These are phyloP conservation scores for Parafenestella ontariensis DNA, from an alignment of 2,329 filamentous ascomycete genomes.

Conservation along the genomic window DNA sequence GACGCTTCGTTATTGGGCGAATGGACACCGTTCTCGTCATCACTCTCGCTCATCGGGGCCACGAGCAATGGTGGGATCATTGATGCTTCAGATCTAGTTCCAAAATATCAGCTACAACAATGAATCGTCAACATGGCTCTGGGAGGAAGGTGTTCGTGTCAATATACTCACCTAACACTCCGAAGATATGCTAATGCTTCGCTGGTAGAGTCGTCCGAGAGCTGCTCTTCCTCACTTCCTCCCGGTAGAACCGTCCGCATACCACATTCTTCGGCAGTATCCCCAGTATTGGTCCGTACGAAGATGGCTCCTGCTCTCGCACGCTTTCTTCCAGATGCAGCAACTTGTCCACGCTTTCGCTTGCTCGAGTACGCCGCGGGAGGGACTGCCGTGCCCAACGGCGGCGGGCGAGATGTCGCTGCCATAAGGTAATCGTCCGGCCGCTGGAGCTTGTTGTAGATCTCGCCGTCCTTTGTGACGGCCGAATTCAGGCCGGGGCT, in stretches of 20 bases:
- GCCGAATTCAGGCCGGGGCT: conserved; percentile 34
- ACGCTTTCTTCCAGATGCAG: conserved; percentile 23
- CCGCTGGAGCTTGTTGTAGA: conserved; percentile 48
- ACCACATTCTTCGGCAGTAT: conserved; percentile 25
- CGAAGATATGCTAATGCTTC: conserved; percentile 46
- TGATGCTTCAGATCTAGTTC: conserved; percentile 73
- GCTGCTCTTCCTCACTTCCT: conserved; percentile 33
- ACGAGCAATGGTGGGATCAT: conserved; percentile 75
- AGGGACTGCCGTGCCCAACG: conserved; percentile 1
- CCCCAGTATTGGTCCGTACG: conserved; percentile 4
- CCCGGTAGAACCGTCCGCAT: conserved; percentile 42
- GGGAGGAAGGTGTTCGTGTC: not conserved
- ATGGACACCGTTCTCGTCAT: conserved; percentile 10
- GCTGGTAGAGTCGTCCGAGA: conserved; percentile 33
- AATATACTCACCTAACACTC: conserved; percentile 39
- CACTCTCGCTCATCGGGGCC: conserved; percentile 47
- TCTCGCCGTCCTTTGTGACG: conserved; percentile 42
- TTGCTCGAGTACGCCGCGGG: conserved; percentile 15
- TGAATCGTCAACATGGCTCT: not conserved
- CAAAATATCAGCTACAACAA: conserved; percentile 19
- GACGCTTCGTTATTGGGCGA: conserved; percentile 57
- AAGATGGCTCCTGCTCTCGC: conserved; percentile 10
- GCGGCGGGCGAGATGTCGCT: conserved; percentile 14
- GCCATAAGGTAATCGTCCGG: conserved; percentile 37
- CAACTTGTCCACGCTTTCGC: conserved; percentile 31